phyloP scores from a whole-genome alignment of 140 eudicot genomes.

The Senecio squalidus region DNA sequence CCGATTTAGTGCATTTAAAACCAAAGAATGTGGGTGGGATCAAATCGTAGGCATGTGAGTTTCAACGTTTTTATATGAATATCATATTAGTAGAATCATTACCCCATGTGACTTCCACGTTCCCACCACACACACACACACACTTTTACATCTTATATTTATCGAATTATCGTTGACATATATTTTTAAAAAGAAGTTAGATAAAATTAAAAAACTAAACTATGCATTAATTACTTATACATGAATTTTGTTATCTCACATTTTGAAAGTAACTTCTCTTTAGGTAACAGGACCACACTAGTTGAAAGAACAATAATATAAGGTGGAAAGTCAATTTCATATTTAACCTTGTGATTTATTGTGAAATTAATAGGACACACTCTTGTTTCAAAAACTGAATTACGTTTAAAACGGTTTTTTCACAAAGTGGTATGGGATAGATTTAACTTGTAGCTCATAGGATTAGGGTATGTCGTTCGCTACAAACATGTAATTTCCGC shows the following conservation, averaged over 20 bases:
- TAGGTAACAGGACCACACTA: not conserved
- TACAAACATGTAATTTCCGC: too few species aligned
- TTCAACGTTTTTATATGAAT: slow-evolving; percentile 11
- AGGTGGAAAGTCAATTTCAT: not conserved
- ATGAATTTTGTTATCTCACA: not conserved
- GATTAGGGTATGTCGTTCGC: too few species aligned
- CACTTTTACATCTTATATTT: too few species aligned
- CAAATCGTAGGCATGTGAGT: slow-evolving; percentile 24
- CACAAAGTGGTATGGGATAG: too few species aligned
- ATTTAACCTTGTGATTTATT: not conserved
- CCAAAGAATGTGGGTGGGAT: slow-evolving; percentile 24
- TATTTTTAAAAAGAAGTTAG: too few species aligned
- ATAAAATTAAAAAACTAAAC: too few species aligned
- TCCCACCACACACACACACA: too few species aligned
- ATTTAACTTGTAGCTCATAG: too few species aligned
- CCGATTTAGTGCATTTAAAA: slow-evolving; percentile 4
- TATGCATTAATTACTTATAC: too few species aligned
- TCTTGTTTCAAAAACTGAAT: not conserved
- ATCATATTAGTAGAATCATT: slow-evolving; percentile 6
- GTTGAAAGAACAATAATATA: not conserved
- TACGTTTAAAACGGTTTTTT: too few species aligned
- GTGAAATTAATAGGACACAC: not conserved
- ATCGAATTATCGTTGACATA: too few species aligned
- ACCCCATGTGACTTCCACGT: slow-evolving; percentile 11
- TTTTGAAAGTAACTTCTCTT: not conserved